Evolutionary conservation across 371 early-diverging fungal genomes (phyloP).

Genomic region (Capillidium heterosporum): DNA sequence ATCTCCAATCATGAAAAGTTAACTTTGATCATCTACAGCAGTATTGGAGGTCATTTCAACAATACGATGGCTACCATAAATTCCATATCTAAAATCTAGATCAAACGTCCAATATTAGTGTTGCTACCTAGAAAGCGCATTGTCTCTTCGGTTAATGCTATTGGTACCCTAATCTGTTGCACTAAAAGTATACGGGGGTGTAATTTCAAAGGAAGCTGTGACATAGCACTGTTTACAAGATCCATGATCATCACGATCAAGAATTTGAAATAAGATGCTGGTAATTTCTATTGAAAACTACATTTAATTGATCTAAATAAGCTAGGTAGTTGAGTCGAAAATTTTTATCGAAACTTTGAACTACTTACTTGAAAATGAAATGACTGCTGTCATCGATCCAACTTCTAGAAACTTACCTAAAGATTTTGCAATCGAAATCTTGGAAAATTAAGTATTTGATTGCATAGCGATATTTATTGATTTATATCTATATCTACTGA

Average conservation of each 20-base stretch:
- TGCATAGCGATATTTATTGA: too few relatives aligned
- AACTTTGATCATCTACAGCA: conserved; percentile 55
- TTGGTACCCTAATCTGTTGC: conserved; percentile 15
- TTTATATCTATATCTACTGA: too few relatives aligned
- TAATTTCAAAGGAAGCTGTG: conserved; percentile 75
- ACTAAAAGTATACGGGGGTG: conserved; percentile 30
- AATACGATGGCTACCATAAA: conserved; percentile 65
- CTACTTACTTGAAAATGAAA: neutral
- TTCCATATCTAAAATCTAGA: conserved; percentile 27
- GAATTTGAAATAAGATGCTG: conserved; percentile 74
- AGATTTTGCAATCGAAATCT: too few relatives aligned
- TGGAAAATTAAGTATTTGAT: too few relatives aligned
- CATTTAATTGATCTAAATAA: conserved; percentile 1
- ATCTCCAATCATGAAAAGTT: neutral
- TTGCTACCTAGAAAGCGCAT: neutral
- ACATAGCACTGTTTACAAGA: conserved; percentile 63
- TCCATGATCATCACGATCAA: conserved; percentile 32
- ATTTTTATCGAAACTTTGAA: conserved; percentile 10
- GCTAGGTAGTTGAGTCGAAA: conserved; percentile 4
- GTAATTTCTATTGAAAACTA: conserved; percentile 17
- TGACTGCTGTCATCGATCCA: too few relatives aligned
- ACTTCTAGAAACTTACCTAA: too few relatives aligned
- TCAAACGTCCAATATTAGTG: neutral
- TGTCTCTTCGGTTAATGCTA: conserved; percentile 19
- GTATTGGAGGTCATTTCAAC: conserved; percentile 77